These are phyloP conservation scores for Cyamopsis tetragonoloba DNA, from an alignment of 306 rosid genomes.

Conservation along the genomic window DNA sequence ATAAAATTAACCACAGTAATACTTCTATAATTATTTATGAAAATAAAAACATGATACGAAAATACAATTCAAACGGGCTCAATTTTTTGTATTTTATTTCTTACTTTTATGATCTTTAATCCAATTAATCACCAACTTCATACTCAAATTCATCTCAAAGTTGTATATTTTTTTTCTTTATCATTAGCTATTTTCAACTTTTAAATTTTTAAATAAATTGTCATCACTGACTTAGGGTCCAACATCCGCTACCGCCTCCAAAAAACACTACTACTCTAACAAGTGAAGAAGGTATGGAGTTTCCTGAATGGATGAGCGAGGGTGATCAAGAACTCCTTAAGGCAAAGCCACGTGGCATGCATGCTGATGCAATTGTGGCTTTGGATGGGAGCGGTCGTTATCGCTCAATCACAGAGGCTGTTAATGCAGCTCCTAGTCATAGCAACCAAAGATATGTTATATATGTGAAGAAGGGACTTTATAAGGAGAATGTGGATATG, in stretches of 20 bases:
- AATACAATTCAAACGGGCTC: too few relatives aligned
- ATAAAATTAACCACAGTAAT: too few relatives aligned
- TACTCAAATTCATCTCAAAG: too few relatives aligned
- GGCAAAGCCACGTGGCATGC: constrained; percentile 34
- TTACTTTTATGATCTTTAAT: too few relatives aligned
- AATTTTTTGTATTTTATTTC: too few relatives aligned
- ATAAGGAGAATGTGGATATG: constrained; percentile 78
- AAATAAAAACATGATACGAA: too few relatives aligned
- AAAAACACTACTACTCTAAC: constrained; percentile 12
- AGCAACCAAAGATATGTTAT: constrained; percentile 59
- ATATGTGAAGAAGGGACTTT: constrained; percentile 68
- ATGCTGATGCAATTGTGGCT: constrained; percentile 58
- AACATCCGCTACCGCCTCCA: constrained; percentile 60
- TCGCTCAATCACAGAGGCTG: constrained; percentile 67
- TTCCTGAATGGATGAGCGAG: constrained; percentile 73
- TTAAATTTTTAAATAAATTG: too few relatives aligned
- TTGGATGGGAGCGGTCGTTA: constrained; percentile 78
- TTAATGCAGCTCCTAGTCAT: constrained; percentile 64
- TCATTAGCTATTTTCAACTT: too few relatives aligned
- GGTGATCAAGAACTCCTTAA: constrained; percentile 56
- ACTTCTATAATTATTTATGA: too few relatives aligned
- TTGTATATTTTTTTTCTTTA: too few relatives aligned
- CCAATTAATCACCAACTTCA: too few relatives aligned
- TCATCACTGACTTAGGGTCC: too few relatives aligned
- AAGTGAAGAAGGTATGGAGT: background rate